Percentiles rank a stretch among this genome's conserved stretches.
phyloP scores from a whole-genome alignment of 129 eudicot species.

The Pulicaria dysenterica region DNA sequence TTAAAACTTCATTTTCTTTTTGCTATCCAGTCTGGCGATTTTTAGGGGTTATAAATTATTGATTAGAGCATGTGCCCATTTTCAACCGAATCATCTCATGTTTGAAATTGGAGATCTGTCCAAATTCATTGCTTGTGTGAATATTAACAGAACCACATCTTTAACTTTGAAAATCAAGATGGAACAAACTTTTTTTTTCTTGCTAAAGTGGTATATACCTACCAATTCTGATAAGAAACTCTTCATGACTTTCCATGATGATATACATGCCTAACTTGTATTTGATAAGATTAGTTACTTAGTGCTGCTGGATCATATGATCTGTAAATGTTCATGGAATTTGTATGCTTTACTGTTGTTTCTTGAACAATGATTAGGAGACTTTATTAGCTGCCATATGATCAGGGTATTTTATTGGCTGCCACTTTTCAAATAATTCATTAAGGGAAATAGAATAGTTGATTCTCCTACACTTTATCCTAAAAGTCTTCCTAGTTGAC shows the following conservation, averaged over 20 bases:
- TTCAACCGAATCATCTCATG: conserved; percentile 11
- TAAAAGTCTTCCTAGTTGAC: too few relatives aligned
- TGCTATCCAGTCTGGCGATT: conserved; percentile 8
- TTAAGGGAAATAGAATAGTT: too few relatives aligned
- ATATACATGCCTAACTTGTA: background rate
- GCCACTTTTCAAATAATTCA: conserved; percentile 5
- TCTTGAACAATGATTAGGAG: conserved; percentile 23
- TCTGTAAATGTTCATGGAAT: conserved; percentile 31
- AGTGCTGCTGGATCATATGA: conserved; percentile 32
- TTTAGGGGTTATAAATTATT: conserved; percentile 1
- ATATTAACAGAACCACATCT: conserved; percentile 13
- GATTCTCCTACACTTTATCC: too few relatives aligned
- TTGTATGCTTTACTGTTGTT: background rate
- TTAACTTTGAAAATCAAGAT: conserved; percentile 2
- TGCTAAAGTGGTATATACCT: conserved; percentile 1
- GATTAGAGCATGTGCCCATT: background rate
- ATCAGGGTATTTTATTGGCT: conserved; percentile 20
- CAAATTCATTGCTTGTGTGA: conserved; percentile 1
- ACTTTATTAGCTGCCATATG: conserved; percentile 42
- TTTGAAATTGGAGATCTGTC: conserved; percentile 10
- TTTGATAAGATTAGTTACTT: conserved; percentile 8
- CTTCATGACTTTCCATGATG: background rate
- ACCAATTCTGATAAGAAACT: background rate
- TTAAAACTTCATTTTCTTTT: background rate
- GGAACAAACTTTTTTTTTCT: background rate